Evolutionary conservation across 805 yeast species (phyloP).

Genomic region (Pichia phayaonensis): DNA sequence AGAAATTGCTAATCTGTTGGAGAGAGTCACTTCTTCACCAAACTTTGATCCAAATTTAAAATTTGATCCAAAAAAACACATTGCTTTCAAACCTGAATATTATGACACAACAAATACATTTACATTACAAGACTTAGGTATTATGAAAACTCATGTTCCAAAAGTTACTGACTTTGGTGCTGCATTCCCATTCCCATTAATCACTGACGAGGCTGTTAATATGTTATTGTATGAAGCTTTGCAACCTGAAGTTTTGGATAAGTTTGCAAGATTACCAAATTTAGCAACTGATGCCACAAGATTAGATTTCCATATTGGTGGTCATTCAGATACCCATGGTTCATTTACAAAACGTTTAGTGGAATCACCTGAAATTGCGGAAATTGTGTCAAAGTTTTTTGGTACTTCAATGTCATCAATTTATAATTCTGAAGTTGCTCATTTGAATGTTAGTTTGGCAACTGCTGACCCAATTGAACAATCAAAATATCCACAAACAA

Average conservation of each 20-base stretch:
- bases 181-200: conserved; percentile 50
- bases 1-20: conserved; percentile 17
- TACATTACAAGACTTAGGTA: conserved; percentile 32
- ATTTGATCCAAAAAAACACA: conserved; percentile 34
- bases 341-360: conserved; percentile 47
- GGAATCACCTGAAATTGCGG: conserved; percentile 42
- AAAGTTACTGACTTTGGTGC: conserved; percentile 35
- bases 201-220: conserved; percentile 49
- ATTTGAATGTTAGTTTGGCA: conserved; percentile 40
- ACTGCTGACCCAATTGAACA: conserved; percentile 14
- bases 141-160: conserved; percentile 29
- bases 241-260: conserved; percentile 33
- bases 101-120: conserved; percentile 31
- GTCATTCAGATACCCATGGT: conserved; percentile 32
- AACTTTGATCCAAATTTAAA: conserved; percentile 21
- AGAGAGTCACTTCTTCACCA: conserved; percentile 17
- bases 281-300: conserved; percentile 26
- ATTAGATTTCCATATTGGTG: conserved; percentile 42
- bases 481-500: conserved; percentile 9
- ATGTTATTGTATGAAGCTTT: conserved; percentile 49
- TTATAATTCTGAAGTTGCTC: conserved; percentile 49
- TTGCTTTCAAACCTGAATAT: conserved; percentile 32
- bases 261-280: conserved; percentile 36
- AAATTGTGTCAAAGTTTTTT: conserved; percentile 41
- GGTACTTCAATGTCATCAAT: conserved; percentile 39